Conservation (phyloP, 306 rosid genomes). For the Trifolium pratense region DNA sequence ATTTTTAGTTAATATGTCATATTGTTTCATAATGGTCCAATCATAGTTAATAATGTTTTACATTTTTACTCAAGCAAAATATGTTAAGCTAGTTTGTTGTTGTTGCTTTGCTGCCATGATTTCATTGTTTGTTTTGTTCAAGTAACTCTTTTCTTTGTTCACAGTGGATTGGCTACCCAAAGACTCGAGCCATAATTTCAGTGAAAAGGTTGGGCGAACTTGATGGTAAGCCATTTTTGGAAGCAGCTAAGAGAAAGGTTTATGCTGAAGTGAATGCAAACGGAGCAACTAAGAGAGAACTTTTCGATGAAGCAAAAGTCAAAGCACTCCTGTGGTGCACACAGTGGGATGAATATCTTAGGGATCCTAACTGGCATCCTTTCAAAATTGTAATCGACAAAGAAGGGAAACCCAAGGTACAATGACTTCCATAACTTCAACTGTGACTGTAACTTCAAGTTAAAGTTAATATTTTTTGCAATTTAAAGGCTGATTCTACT, state of each 20-base stretch:
- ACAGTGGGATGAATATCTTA: constrained; percentile 61
- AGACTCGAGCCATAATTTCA: constrained; percentile 45
- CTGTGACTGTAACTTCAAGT: too few species aligned
- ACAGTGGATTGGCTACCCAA: constrained; percentile 39
- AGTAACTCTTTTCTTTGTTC: constrained; percentile 26
- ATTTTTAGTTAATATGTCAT: neutral
- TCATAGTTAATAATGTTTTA: too few species aligned
- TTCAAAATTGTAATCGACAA: constrained; percentile 46
- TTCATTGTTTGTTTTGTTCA: constrained; percentile 27
- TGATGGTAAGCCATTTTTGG: constrained; percentile 55
- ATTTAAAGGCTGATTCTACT: neutral
- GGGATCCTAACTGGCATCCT: constrained; percentile 83
- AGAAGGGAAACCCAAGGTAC: constrained; percentile 43
- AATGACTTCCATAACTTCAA: constrained; percentile 13
- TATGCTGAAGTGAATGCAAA: constrained; percentile 46
- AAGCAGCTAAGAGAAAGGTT: constrained; percentile 50
- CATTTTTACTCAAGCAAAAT: too few species aligned
- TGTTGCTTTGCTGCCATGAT: neutral
- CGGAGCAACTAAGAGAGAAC: constrained; percentile 20
- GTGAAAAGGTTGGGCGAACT: constrained; percentile 53
- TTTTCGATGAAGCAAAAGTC: constrained; percentile 40
- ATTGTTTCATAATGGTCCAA: neutral
- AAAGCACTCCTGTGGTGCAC: constrained; percentile 52
- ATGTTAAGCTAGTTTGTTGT: constrained; percentile 16
- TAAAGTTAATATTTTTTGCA: neutral